A percentile compares a stretch with the other conserved stretches of the same genome.
Conservation (phyloP, 495 filamentous ascomycete genomes). For the Mytilinidion resinicola region DNA sequence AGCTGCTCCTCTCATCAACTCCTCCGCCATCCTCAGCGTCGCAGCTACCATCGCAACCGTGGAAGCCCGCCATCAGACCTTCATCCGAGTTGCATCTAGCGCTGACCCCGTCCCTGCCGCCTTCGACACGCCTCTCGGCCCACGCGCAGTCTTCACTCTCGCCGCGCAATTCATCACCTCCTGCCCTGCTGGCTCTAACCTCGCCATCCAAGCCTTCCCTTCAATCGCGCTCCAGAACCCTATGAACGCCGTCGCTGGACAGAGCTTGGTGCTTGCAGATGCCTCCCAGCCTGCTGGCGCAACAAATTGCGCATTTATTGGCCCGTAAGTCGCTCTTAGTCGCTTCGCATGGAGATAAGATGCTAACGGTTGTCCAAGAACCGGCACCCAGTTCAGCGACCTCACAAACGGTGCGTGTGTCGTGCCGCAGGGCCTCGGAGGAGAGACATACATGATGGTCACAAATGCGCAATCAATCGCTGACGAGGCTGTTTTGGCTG, state of each 20-base stretch:
- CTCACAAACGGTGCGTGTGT: slow-evolving; percentile 19
- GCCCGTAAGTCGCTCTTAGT: slow-evolving; percentile 17
- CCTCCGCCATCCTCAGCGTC: slow-evolving; percentile 47
- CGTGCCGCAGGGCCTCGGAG: slow-evolving; percentile 21
- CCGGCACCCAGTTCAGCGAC: slow-evolving; percentile 12
- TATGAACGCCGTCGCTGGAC: slow-evolving; percentile 40
- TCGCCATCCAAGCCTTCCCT: slow-evolving; percentile 53
- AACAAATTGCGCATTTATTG: slow-evolving; percentile 51
- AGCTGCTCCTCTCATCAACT: slow-evolving; percentile 51
- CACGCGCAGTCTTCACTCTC: slow-evolving; percentile 55
- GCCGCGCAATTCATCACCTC: slow-evolving; percentile 57
- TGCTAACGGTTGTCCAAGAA: slow-evolving; percentile 15
- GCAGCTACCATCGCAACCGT: slow-evolving; percentile 56
- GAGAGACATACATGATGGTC: slow-evolving; percentile 30
- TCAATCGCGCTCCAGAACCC: slow-evolving; percentile 47
- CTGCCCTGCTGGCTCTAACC: slow-evolving; percentile 52
- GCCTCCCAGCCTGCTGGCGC: slow-evolving; percentile 39
- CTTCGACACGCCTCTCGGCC: slow-evolving; percentile 54
- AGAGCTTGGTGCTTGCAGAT: slow-evolving; percentile 41
- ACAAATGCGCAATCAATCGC: slow-evolving; percentile 22
- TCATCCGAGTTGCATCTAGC: slow-evolving; percentile 47
- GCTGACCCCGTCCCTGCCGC: slow-evolving; percentile 50
- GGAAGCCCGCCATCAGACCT: slow-evolving; percentile 56
- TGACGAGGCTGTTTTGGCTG: slow-evolving; percentile 25
- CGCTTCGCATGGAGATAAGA: not conserved